Evolutionary conservation across 139 green algal genomes (phyloP).

Genomic region (Tetradesmus lagerheimii): DNA sequence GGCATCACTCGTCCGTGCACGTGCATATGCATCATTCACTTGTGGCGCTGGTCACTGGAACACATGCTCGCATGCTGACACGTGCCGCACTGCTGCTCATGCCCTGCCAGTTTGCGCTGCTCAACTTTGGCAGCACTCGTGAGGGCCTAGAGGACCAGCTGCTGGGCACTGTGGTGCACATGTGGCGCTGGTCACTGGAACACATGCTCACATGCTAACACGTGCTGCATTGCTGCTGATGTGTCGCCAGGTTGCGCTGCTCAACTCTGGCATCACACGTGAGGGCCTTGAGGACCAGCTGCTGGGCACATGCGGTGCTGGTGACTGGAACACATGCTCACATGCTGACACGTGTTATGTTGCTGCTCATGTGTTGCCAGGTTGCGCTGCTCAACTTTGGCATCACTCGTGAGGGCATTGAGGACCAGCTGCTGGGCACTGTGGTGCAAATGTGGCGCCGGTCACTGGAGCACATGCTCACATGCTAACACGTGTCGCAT

Average conservation of each 20-base stretch:
- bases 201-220: too few relatives aligned
- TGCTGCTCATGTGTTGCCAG: conserved; percentile 46
- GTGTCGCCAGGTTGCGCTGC: conserved; percentile 46
- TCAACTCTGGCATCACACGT: conserved; percentile 88
- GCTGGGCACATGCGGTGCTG: too few relatives aligned
- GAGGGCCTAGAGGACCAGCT: conserved; percentile 89
- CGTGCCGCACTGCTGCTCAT: too few relatives aligned
- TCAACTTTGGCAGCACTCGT: conserved; percentile 90
- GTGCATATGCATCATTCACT: conserved; percentile 83
- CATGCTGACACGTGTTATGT: too few relatives aligned
- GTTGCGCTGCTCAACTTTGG: conserved; percentile 90
- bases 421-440: conserved; percentile 79
- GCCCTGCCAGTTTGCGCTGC: conserved; percentile 72
- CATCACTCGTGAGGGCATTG: conserved; percentile 87
- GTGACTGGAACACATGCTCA: too few relatives aligned
- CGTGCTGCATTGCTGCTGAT: too few relatives aligned
- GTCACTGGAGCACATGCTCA: too few relatives aligned
- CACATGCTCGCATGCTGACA: too few relatives aligned
- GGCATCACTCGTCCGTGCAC: conserved; percentile 87
- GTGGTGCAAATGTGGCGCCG: conserved; percentile 71
- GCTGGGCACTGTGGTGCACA: conserved; percentile 56
- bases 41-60: too few relatives aligned
- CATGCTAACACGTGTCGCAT: too few relatives aligned
- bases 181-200: too few relatives aligned
- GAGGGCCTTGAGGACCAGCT: conserved; percentile 87